phyloP scores from a whole-genome alignment of 352 stramenopile species.

The Stephanocyclus meneghinianus region DNA sequence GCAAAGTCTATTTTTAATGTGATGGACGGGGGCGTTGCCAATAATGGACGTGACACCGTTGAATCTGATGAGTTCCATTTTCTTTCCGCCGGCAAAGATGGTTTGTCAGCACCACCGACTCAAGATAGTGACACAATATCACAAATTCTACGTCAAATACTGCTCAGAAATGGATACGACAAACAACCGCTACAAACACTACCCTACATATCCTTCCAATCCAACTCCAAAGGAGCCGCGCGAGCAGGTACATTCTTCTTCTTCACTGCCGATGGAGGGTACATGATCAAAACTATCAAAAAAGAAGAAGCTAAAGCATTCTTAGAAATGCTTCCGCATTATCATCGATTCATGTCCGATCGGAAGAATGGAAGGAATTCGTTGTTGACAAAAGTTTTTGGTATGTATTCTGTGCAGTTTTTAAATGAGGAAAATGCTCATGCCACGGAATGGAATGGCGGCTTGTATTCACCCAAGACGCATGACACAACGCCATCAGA shows the following conservation, averaged over 20 bases:
- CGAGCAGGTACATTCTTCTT: constrained; percentile 76
- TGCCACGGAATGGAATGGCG: constrained; percentile 33
- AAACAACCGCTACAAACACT: constrained; percentile 9
- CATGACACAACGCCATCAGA: constrained; percentile 25
- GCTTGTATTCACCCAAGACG: constrained; percentile 30
- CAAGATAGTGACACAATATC: not conserved
- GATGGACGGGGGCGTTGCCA: constrained; percentile 7
- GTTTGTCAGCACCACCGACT: not conserved
- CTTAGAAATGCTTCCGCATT: constrained; percentile 72
- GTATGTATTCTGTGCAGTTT: constrained; percentile 77
- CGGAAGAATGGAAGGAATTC: constrained; percentile 51
- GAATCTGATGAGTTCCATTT: not conserved
- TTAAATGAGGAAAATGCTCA: not conserved
- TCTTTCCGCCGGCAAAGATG: not conserved
- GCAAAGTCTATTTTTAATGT: constrained; percentile 52
- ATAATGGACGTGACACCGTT: not conserved
- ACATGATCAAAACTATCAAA: constrained; percentile 80
- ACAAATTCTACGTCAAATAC: not conserved
- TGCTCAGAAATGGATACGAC: not conserved
- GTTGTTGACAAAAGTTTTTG: constrained; percentile 76
- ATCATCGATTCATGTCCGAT: constrained; percentile 73
- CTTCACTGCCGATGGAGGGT: constrained; percentile 77
- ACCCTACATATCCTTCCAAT: constrained; percentile 79
- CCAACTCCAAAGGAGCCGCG: constrained; percentile 79
- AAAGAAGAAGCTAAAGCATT: constrained; percentile 71